Base-by-base conservation (phyloP, 192 early-diverging fungal species). In the Chytriomyces hyalinus region DNA sequence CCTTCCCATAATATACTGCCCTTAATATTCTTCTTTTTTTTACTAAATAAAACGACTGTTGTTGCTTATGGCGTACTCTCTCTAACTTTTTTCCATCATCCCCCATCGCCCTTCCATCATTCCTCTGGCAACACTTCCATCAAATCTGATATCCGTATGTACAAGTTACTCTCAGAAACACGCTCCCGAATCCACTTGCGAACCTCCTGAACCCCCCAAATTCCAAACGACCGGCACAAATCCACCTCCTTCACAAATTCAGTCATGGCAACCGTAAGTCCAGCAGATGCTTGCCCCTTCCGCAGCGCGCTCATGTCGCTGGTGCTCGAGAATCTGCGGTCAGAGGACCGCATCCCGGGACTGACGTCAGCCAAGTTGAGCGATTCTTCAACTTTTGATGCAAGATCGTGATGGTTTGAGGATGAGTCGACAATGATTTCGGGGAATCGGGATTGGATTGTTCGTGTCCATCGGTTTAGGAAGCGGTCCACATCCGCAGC, bases 181-280 rank as follows among this genome's bases (percentile, higher is more conserved):
- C 72, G 45, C 6, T 67, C 70, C 6, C 77, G 68, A 51, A 78
- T 78, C 77, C 77, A 78, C 15, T 65, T 64, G 10, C 78, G 13
- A 15, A 79, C 78, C 44, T 79, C 78, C n/a, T 65, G 10, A 13
- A 79, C 70, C 7, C 78, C 78, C 78, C 78, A 79, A 45, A 79
- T 79, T 36, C 78, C 78, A 74, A 74, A 74, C 17, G 15, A 22
- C 7, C 78, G 78, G 61, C 78, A 79, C 22, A 74, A 59, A 26
- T 61, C 60, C 50, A 79, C 11, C 62, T 79, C 71, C 46, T 79
- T 79, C 44, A 60, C 71, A 48, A 79, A 79, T 47, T 79, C 78
- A 20, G 78, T 79, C 78, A 79, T 79, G 17, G 71, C 78, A 8
- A 79, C 78, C 9, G 78, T 79, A 17, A 79, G 43, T 8, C 78